phyloP scores from a whole-genome alignment of 116 monocot species.

The Posidonia oceanica region DNA sequence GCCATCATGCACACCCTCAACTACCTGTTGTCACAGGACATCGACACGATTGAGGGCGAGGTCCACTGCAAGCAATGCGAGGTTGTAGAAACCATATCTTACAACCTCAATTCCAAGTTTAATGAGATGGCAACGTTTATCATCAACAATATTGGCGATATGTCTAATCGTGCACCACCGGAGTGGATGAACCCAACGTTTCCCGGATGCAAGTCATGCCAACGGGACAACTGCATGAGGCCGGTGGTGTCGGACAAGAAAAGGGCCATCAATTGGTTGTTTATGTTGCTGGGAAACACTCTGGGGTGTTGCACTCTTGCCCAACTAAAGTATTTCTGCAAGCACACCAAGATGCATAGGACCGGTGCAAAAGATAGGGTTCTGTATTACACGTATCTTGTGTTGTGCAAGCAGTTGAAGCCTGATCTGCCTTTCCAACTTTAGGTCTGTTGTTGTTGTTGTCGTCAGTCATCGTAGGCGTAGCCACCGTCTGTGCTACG shows the following conservation, averaged over 20 bases:
- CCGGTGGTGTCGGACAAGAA: conserved; percentile 35
- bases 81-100: not conserved
- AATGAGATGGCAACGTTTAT: conserved; percentile 10
- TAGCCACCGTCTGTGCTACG: too few species aligned
- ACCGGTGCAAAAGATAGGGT: conserved; percentile 41
- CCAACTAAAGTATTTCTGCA: conserved; percentile 50
- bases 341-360: conserved; percentile 23
- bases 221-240: conserved; percentile 2
- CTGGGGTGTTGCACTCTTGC: conserved; percentile 25
- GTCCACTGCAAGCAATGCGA: conserved; percentile 30
- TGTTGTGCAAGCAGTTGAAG: conserved; percentile 28
- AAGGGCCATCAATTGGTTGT: conserved; percentile 41
- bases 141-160: not conserved
- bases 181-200: conserved; percentile 25
- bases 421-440: not conserved
- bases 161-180: conserved; percentile 25
- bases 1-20: conserved; percentile 18
- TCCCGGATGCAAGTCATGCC: conserved; percentile 18
- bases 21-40: conserved; percentile 12
- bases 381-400: conserved; percentile 23
- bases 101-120: conserved; percentile 19
- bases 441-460: too few species aligned
- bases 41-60: conserved; percentile 16
- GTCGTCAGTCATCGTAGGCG: too few species aligned
- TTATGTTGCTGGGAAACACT: conserved; percentile 29